Evolutionary conservation across 1,139 yeast species (phyloP).

Genomic region (Debaryomyces psychrophilus): DNA sequence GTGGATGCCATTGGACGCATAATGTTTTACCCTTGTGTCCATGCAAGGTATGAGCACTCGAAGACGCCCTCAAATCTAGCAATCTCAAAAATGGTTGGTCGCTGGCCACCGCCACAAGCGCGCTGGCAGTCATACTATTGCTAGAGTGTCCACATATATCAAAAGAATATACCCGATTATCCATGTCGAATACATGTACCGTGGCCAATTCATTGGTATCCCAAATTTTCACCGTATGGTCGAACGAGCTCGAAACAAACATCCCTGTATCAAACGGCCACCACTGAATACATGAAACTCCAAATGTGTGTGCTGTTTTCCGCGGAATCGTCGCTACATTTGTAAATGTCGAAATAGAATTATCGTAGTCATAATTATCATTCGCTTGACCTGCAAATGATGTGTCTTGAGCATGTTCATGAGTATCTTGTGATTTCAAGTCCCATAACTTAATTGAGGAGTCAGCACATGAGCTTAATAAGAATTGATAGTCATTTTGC

Average conservation of each 20-base stretch:
- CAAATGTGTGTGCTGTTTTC: slow-evolving; percentile 65
- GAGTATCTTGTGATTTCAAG: slow-evolving; percentile 24
- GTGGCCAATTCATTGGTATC: slow-evolving; percentile 67
- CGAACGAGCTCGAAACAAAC: slow-evolving; percentile 83
- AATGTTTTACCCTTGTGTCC: slow-evolving; percentile 69
- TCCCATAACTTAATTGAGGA: slow-evolving; percentile 72
- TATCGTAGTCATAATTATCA: slow-evolving; percentile 31
- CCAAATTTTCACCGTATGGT: slow-evolving; percentile 78
- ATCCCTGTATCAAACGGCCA: slow-evolving; percentile 89
- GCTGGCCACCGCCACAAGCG: slow-evolving; percentile 68
- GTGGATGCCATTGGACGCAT: slow-evolving; percentile 79
- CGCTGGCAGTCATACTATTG: slow-evolving; percentile 38
- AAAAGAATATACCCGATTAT: slow-evolving; percentile 54
- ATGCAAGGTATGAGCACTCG: slow-evolving; percentile 67
- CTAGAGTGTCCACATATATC: slow-evolving; percentile 43
- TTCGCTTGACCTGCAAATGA: slow-evolving; percentile 9
- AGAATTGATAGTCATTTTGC: slow-evolving; percentile 44
- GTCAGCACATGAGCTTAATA: slow-evolving; percentile 79
- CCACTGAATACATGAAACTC: slow-evolving; percentile 78
- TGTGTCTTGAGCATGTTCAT: slow-evolving; percentile 14
- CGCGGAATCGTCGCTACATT: slow-evolving; percentile 52
- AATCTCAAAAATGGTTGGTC: slow-evolving; percentile 73
- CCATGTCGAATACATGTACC: slow-evolving; percentile 66
- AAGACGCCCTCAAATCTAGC: slow-evolving; percentile 70
- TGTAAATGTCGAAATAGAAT: slow-evolving; percentile 27